These are phyloP conservation scores for Camelina sativa DNA, from an alignment of 345 rosid genomes.

Conservation along the genomic window DNA sequence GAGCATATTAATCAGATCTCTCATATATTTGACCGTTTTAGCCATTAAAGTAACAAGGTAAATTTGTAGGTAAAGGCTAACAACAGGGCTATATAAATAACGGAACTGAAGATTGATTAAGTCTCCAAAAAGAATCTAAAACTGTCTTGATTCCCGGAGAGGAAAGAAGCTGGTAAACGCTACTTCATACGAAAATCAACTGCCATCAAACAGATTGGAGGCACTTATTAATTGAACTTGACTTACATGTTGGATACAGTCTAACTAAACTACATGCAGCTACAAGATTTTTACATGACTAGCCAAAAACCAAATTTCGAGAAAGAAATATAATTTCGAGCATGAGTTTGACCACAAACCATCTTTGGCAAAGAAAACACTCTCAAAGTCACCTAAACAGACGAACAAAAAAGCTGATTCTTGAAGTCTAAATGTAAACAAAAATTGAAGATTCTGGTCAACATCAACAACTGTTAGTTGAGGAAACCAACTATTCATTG, in stretches of 20 bases:
- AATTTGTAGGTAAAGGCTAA: background rate
- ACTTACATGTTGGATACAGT: slow-evolving; percentile 23
- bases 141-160: background rate
- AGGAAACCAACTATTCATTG: slow-evolving; percentile 4
- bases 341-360: slow-evolving; percentile 11
- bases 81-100: background rate
- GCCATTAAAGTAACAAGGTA: background rate
- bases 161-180: background rate
- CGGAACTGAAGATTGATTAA: background rate
- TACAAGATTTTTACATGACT: slow-evolving; percentile 18
- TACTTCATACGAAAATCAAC: background rate
- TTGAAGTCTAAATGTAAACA: slow-evolving; percentile 12
- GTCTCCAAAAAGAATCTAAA: background rate
- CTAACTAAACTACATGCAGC: slow-evolving; percentile 34
- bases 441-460: slow-evolving; percentile 26
- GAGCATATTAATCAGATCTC: background rate
- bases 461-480: slow-evolving; percentile 28
- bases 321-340: slow-evolving; percentile 1
- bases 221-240: slow-evolving; percentile 7
- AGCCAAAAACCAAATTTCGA: slow-evolving; percentile 17
- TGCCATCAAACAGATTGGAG: background rate
- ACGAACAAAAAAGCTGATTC: background rate
- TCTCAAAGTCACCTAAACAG: slow-evolving; percentile 7
- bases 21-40: background rate
- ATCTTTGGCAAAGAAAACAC: slow-evolving; percentile 23